These are phyloP conservation scores for Farysia itapuensis DNA, from an alignment of 1,284 basidiomycete genomes.

Conservation along the genomic window DNA sequence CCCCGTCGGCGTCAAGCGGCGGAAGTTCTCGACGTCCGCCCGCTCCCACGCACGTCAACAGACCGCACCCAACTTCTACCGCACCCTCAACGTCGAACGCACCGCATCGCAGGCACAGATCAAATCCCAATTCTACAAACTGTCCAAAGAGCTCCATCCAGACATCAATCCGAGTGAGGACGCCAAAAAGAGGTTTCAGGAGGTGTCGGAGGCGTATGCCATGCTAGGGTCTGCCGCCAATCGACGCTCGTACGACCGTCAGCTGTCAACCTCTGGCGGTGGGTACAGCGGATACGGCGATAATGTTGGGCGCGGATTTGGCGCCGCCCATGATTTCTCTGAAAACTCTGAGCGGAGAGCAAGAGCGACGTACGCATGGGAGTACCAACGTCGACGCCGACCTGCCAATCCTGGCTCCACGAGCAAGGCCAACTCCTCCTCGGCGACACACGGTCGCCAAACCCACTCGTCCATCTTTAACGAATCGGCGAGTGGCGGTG, in stretches of 20 bases:
- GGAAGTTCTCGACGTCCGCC: constrained; percentile 5
- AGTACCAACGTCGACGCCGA: constrained; percentile 39
- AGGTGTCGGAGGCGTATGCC: constrained; percentile 55
- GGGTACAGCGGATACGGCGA: constrained; percentile 17
- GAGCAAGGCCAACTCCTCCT: not conserved
- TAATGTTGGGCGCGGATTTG: constrained; percentile 4
- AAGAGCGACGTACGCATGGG: constrained; percentile 55
- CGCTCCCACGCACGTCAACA: not conserved
- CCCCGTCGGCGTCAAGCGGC: not conserved
- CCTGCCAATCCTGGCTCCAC: not conserved
- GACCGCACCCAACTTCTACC: constrained; percentile 21
- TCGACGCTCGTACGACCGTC: constrained; percentile 11
- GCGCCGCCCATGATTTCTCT: constrained; percentile 16
- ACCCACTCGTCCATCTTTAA: constrained; percentile 8
- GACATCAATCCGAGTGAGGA: constrained; percentile 53
- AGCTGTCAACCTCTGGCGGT: not conserved
- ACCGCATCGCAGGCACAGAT: constrained; percentile 52
- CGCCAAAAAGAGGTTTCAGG: constrained; percentile 53
- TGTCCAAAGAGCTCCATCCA: constrained; percentile 56
- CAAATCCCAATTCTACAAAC: constrained; percentile 58
- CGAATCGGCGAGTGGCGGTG: not conserved
- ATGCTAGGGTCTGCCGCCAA: constrained; percentile 34
- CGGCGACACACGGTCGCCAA: constrained; percentile 4
- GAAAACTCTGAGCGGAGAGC: constrained; percentile 43
- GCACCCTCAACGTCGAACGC: constrained; percentile 30